A percentile compares a stretch with the other conserved stretches of the same genome.
Conservation (phyloP, 176 grass and related monocot species). For the Phyllostachys edulis region DNA sequence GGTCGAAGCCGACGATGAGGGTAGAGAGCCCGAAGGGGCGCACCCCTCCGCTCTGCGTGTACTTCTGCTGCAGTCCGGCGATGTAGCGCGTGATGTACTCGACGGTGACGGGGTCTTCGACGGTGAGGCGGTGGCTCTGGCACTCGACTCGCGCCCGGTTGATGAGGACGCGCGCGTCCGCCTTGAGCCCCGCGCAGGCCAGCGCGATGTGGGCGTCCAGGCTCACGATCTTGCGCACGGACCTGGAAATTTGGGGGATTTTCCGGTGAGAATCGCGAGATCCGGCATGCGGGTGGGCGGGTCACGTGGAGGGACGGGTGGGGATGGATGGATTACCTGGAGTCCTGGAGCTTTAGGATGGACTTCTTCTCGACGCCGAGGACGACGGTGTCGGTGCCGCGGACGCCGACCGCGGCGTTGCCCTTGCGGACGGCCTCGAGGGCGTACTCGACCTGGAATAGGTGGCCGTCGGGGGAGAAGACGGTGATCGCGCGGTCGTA, state of each 20-base stretch:
- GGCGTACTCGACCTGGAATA: conserved; percentile 99
- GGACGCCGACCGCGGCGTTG: conserved; percentile 95
- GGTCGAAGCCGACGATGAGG: conserved; percentile 88
- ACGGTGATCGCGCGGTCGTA: conserved; percentile 99
- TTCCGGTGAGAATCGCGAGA: conserved; percentile 27
- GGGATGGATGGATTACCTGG: conserved; percentile 48
- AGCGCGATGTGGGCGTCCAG: conserved; percentile 85
- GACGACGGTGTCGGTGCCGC: conserved; percentile 90
- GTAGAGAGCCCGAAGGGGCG: conserved; percentile 86
- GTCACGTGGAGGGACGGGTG: background rate
- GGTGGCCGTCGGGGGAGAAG: conserved; percentile 96
- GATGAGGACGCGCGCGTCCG: conserved; percentile 82
- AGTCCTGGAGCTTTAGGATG: conserved; percentile 95
- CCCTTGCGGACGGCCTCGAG: conserved; percentile 98
- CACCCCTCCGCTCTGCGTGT: conserved; percentile 86
- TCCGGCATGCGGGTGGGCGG: background rate
- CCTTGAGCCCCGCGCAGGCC: conserved; percentile 93
- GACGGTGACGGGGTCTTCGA: conserved; percentile 83
- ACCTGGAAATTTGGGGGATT: conserved; percentile 30
- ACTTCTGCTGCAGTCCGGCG: conserved; percentile 90
- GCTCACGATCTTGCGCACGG: conserved; percentile 88
- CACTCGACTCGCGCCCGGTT: conserved; percentile 87
- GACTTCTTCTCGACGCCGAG: conserved; percentile 99
- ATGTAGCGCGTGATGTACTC: conserved; percentile 98
- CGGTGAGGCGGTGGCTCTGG: conserved; percentile 89